Evolutionary conservation across 2,329 filamentous ascomycete genomes (phyloP), one percentile per base, ranked within the genome.

Genomic region (Neonectria neomacrospora): DNA sequence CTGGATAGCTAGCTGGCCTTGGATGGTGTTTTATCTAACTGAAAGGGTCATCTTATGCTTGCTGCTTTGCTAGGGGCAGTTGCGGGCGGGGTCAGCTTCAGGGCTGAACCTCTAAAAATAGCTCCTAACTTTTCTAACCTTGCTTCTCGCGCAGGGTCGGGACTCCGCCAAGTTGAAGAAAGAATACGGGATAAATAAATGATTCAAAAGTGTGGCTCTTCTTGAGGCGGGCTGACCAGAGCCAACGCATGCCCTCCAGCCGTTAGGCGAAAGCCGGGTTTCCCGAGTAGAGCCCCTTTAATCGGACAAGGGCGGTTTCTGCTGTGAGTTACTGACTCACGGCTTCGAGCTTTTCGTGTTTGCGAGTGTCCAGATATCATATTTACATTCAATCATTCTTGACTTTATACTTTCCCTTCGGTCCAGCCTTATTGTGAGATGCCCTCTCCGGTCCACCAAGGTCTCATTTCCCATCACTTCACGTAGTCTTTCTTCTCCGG

Each of bases 351-450:
- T 20, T 42, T 42, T 42, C 4, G 39, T 42, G 7, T 18, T 42
- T 20, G 39, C 39, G 18, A 42, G n/a, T 66, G 53, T 44, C 41
- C 41, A 61, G 34, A 41, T 44, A 58, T 66, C 52, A 51, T 47
- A 44, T 59, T 54, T 42, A 53, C 59, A 64, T 60, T 67, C 41
- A 45, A 51, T 64, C 54, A 64, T 67, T 59, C 63, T 51, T 64
- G 51, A 63, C 26, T 52, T 20, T 37, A 42, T 42, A 39, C 37
- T 42, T 16, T 18, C 11, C 11, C 20, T 18, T 44, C 41, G 22
- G 18, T 44, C 20, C 23, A 44, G 23, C 41, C 22, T 23, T 23
- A 6, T 23, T 12, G 20, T 11, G 22, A 22, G 41, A 23, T 44
- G 41, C 22, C 41, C 41, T 12, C 9, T 42, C n/a, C n/a, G n/a